Evolutionary conservation across 257 asterid species (phyloP).

Genomic region (Rehmannia glutinosa): DNA sequence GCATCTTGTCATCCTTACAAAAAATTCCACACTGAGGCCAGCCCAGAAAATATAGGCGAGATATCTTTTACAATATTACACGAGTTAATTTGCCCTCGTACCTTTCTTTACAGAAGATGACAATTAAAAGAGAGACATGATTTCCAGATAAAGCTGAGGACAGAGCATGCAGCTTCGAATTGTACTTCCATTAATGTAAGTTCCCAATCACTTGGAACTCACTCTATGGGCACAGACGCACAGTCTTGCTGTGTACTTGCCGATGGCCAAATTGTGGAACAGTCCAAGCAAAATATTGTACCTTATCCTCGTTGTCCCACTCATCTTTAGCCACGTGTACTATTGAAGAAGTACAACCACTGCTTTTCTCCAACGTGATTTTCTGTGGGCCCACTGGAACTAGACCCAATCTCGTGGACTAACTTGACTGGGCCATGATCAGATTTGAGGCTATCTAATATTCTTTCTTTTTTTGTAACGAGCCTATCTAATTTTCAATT

Average conservation of each 20-base stretch:
- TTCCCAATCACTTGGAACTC: constrained; percentile 16
- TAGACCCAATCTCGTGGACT: background rate
- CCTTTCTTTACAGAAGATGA: constrained; percentile 14
- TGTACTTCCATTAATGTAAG: constrained; percentile 27
- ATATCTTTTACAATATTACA: background rate
- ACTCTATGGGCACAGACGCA: background rate
- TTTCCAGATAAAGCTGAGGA: background rate
- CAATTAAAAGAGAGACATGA: background rate
- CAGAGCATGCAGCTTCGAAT: constrained; percentile 7
- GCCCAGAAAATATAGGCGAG: background rate
- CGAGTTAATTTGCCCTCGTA: background rate
- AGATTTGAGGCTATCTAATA: background rate
- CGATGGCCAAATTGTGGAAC: background rate
- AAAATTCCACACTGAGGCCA: background rate
- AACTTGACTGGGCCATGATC: background rate
- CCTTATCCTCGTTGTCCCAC: constrained; percentile 43
- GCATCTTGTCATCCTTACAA: constrained; percentile 5
- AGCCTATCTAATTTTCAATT: too few relatives aligned
- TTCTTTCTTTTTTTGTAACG: too few relatives aligned
- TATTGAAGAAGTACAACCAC: constrained; percentile 7
- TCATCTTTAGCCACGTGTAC: constrained; percentile 17
- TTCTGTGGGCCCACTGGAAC: constrained; percentile 11
- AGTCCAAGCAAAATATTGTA: constrained; percentile 9
- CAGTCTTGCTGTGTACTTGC: background rate
- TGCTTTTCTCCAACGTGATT: background rate